A percentile compares a stretch with the other conserved stretches of the same genome.
These are phyloP conservation scores for Carex arenaria DNA, from an alignment of 202 grass and related monocot genomes.

Conservation along the genomic window DNA sequence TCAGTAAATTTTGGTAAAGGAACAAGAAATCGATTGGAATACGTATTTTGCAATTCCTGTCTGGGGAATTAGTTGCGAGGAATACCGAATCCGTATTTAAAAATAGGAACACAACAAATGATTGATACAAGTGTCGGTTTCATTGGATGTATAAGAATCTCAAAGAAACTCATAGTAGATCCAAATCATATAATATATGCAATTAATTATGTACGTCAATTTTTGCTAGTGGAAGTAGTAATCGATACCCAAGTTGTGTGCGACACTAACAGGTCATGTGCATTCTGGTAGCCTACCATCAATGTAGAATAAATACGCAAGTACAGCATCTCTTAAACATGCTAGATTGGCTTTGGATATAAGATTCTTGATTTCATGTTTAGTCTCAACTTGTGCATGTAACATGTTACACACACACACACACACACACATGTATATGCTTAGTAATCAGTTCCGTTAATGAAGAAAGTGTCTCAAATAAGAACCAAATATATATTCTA, in stretches of 20 bases:
- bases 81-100: not conserved
- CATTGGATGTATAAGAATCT: not conserved
- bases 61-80: not conserved
- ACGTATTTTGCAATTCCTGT: not conserved
- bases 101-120: not conserved
- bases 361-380: not conserved
- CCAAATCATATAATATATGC: not conserved
- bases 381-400: not conserved
- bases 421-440: not conserved
- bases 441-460: not conserved
- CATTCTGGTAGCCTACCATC: conserved; percentile 4
- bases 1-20: too few species aligned
- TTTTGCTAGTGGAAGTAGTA: not conserved
- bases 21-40: too few species aligned
- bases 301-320: not conserved
- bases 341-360: not conserved
- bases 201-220: not conserved
- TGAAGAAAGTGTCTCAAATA: too few species aligned
- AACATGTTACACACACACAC: too few species aligned
- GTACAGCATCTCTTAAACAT: conserved; percentile 11
- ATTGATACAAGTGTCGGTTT: conserved; percentile 3
- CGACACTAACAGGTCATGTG: conserved; percentile 23
- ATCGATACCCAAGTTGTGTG: not conserved
- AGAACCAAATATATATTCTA: too few species aligned
- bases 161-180: not conserved